Evolutionary conservation across 2,329 filamentous ascomycete genomes (phyloP).

Genomic region (Neonectria ditissima): DNA sequence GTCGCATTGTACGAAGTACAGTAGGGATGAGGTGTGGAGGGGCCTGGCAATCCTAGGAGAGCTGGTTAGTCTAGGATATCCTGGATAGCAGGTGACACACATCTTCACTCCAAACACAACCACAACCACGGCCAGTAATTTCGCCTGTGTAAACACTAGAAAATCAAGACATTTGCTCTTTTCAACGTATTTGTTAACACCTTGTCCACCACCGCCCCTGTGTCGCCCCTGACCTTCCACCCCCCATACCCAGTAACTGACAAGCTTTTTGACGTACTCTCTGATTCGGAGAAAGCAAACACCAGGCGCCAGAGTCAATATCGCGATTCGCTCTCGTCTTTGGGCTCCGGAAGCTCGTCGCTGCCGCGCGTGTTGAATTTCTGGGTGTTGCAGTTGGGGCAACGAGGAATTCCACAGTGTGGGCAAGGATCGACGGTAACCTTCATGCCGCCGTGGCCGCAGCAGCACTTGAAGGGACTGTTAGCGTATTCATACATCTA

Average conservation of each 20-base stretch:
- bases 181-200: neutral
- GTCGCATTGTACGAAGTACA: neutral
- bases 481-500: constrained; percentile 20
- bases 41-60: neutral
- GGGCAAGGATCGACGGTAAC: constrained; percentile 33
- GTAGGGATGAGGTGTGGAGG: neutral
- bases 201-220: neutral
- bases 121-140: neutral
- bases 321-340: constrained; percentile 6
- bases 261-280: neutral
- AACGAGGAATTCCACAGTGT: constrained; percentile 24
- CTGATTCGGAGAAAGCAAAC: constrained; percentile 10
- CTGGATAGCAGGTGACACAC: neutral
- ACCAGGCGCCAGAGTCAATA: constrained; percentile 1
- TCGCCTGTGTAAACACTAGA: neutral
- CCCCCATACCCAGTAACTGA: neutral
- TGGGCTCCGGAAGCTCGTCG: neutral
- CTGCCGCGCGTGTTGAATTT: constrained; percentile 19
- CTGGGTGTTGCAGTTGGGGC: constrained; percentile 34
- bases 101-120: neutral
- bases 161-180: neutral
- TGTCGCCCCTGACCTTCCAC: neutral
- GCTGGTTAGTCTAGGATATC: constrained; percentile 10
- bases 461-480: constrained; percentile 21
- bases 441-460: constrained; percentile 38